Evolutionary conservation across 345 rosid species (phyloP).

Genomic region (Eucalyptus pauciflora): DNA sequence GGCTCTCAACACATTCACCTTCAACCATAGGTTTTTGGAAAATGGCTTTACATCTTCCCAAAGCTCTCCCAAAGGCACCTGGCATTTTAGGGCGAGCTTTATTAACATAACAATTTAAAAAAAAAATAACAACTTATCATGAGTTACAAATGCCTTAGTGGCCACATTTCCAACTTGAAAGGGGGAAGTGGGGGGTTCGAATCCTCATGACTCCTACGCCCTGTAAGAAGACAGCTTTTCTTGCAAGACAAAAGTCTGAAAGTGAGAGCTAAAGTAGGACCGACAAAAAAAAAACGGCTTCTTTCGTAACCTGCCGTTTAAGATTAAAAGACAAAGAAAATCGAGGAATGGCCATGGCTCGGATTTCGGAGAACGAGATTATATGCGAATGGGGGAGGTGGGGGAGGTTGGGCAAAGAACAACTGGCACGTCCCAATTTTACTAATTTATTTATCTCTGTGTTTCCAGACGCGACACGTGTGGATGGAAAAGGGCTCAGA

Average conservation of each 20-base stretch:
- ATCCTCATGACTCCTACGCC: too few relatives aligned
- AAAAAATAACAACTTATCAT: rapidly evolving
- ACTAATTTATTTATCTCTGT: neutral
- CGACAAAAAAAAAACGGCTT: too few relatives aligned
- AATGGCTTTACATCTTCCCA: neutral
- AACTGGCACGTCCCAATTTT: neutral
- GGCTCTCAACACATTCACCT: neutral
- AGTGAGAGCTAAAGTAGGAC: too few relatives aligned
- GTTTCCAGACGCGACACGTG: neutral
- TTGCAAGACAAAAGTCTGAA: too few relatives aligned
- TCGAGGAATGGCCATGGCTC: neutral
- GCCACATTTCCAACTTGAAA: too few relatives aligned
- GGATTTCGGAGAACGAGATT: neutral
- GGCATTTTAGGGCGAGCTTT: neutral
- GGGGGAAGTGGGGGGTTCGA: too few relatives aligned
- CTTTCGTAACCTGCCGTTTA: neutral
- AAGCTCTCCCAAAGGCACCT: neutral
- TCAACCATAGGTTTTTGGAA: neutral
- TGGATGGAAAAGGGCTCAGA: neutral
- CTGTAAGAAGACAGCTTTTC: too few relatives aligned
- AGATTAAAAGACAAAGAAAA: neutral
- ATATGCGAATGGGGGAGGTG: neutral
- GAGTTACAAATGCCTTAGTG: rapidly evolving
- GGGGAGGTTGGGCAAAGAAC: neutral
- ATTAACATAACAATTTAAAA: too few relatives aligned